Conservation (phyloP, 371 early-diverging fungal genomes). For the Funneliformis caledonium region DNA sequence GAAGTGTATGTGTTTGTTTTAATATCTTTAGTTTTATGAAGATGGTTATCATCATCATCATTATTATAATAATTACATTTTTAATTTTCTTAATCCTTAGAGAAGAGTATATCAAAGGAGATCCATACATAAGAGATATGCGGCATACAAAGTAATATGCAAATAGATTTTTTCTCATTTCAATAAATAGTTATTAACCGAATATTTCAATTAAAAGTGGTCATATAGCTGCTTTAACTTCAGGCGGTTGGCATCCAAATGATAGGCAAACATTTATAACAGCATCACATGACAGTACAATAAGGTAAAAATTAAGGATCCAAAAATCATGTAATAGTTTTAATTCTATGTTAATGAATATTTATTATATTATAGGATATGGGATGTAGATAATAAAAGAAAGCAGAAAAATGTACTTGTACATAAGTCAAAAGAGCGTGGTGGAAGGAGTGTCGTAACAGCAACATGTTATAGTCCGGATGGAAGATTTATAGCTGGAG, state of each 20-base stretch:
- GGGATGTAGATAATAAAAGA: constrained; percentile 80
- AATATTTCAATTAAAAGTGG: constrained; percentile 55
- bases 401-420: constrained; percentile 80
- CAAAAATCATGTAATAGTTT: background rate
- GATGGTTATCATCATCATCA: background rate
- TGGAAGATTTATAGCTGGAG: constrained; percentile 71
- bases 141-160: constrained; percentile 67
- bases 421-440: constrained; percentile 76
- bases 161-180: background rate
- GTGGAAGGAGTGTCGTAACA: constrained; percentile 71
- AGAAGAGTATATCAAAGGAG: constrained; percentile 84
- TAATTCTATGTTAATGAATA: background rate
- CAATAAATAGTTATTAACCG: constrained; percentile 1
- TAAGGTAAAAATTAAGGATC: constrained; percentile 54
- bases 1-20: constrained; percentile 50
- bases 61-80: background rate
- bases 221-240: constrained; percentile 83
- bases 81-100: constrained; percentile 35
- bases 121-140: constrained; percentile 91
- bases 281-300: constrained; percentile 82
- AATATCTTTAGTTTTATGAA: no score
- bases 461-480: constrained; percentile 69
- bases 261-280: constrained; percentile 75
- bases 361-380: constrained; percentile 56
- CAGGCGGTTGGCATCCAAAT: constrained; percentile 82